A percentile compares a stretch with the other conserved stretches of the same genome.
These are phyloP conservation scores for Parasarocladium wereldwijsianum DNA, from an alignment of 2,329 filamentous ascomycete species.

Conservation along the genomic window DNA sequence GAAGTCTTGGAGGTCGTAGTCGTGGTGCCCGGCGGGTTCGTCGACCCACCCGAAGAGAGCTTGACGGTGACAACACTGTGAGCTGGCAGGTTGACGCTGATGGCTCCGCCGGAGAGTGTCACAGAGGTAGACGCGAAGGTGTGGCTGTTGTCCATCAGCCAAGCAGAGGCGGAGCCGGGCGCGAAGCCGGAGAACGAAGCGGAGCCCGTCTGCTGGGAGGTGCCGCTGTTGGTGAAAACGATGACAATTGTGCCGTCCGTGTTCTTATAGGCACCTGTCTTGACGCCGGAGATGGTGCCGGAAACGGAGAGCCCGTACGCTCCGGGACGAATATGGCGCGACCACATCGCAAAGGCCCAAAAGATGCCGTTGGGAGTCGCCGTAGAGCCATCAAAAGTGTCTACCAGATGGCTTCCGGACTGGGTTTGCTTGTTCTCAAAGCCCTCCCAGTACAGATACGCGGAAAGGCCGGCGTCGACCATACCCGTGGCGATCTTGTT, in stretches of 20 bases:
- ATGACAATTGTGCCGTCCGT: constrained; percentile 21
- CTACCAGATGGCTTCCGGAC: constrained; percentile 13
- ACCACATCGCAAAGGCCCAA: constrained; percentile 27
- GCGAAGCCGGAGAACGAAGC: constrained; percentile 15
- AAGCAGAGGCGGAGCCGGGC: constrained; percentile 15
- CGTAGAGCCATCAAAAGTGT: constrained; percentile 10
- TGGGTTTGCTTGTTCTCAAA: constrained; percentile 16
- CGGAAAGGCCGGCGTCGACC: constrained; percentile 30
- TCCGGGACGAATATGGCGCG: constrained; percentile 21
- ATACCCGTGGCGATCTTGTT: constrained; percentile 35
- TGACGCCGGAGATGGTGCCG: constrained; percentile 13
- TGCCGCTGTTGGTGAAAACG: constrained; percentile 18
- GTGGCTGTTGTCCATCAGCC: constrained; percentile 20
- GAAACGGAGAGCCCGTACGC: constrained; percentile 16
- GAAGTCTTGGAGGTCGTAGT: not conserved
- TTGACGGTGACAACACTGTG: constrained; percentile 12
- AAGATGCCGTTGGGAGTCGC: constrained; percentile 8
- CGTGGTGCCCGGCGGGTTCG: not conserved
- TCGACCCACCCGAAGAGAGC: constrained; percentile 3
- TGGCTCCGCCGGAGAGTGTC: constrained; percentile 8
- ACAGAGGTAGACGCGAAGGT: constrained; percentile 9
- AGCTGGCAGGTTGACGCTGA: constrained; percentile 10
- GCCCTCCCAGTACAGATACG: constrained; percentile 41
- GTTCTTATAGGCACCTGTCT: constrained; percentile 21
- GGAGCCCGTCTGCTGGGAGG: constrained; percentile 12